Evolutionary conservation across 768 basidiomycete genomes (phyloP), one percentile per base, ranked within the genome.

Genomic region (Macrocybe gigantea): DNA sequence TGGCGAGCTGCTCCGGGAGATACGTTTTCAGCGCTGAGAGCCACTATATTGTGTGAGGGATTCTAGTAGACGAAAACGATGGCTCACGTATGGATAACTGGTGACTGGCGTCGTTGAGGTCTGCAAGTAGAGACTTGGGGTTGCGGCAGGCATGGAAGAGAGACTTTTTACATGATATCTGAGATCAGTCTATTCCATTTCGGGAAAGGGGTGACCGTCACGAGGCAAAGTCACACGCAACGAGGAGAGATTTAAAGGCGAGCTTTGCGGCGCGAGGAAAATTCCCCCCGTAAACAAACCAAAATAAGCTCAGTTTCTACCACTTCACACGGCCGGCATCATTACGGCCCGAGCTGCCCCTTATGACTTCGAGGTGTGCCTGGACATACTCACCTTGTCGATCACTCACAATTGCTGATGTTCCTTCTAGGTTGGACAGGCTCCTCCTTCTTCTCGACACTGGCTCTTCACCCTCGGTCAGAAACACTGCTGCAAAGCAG

Each of bases 401-500:
- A 10, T 13, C 15, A 11, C 31, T 38, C 35, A 45, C 41, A 35
- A 7, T 14, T 34, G 33, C 47, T 51, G 10, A 52, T 37, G 52
- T 49, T 45, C 38, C 7, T 45, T 46, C 5, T 59, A 95, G 94
- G 74, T 83, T 97, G 73, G 96, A 98, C 78, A 85, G 96, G 67
- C 87, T 99, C 72, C 84, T 99, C 64, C 79, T 91, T 59, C 79
- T 99, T 39, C 81, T 99, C 53, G 94, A 97, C 65, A 93, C 93
- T 34, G 96, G 96, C 39, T 94, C 95, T 9, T 93, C 93, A 3
- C 68, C 78, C 37, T 86, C 88, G 43, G 86, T 99, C 55, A 81
- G 94, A 61, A 83, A 83, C 53, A 96, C 96, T n/a, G 95, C 96
- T 0, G 94, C 94, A 5, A 93, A 92, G 59, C 96, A 99, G 64